Conservation (phyloP, 1,284 basidiomycete species). For the Sanghuangporus baumii region DNA sequence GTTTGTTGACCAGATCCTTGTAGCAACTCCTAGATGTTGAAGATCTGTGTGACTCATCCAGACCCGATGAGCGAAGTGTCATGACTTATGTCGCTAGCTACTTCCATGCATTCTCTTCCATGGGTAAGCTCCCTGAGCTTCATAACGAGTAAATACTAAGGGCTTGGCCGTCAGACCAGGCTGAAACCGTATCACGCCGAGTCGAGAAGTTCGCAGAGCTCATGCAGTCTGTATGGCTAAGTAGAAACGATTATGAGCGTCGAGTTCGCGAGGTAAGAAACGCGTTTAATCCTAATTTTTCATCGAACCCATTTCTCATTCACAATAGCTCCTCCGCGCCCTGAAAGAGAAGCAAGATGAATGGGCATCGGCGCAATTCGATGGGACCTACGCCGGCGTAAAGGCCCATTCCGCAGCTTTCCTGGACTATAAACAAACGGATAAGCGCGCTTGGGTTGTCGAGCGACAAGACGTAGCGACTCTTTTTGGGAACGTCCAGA, state of each 20-base stretch:
- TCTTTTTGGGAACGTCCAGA: slow-evolving; percentile 90
- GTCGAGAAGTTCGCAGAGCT: slow-evolving; percentile 96
- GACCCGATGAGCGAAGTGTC: slow-evolving; percentile 92
- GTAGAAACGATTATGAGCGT: slow-evolving; percentile 91
- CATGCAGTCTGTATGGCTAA: slow-evolving; percentile 85
- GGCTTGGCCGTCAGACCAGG: slow-evolving; percentile 62
- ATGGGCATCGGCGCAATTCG: slow-evolving; percentile 61
- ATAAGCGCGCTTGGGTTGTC: slow-evolving; percentile 82
- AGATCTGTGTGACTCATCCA: slow-evolving; percentile 85
- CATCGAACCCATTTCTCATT: not conserved
- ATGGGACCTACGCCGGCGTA: slow-evolving; percentile 77
- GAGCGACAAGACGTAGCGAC: slow-evolving; percentile 88
- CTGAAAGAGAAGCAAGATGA: slow-evolving; percentile 57
- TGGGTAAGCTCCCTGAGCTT: slow-evolving; percentile 54
- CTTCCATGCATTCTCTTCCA: slow-evolving; percentile 97
- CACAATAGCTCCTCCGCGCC: slow-evolving; percentile 56
- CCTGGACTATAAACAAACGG: slow-evolving; percentile 79
- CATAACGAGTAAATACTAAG: not conserved
- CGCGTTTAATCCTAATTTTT: slow-evolving; percentile 6
- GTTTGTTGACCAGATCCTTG: slow-evolving; percentile 13
- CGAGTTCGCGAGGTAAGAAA: slow-evolving; percentile 63
- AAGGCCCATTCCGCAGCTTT: slow-evolving; percentile 74
- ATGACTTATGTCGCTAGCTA: slow-evolving; percentile 96
- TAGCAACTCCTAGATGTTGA: slow-evolving; percentile 94
- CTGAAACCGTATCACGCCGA: slow-evolving; percentile 88